Conservation (phyloP, 2,329 filamentous ascomycete species). For the Colletotrichum ledebouriae region DNA sequence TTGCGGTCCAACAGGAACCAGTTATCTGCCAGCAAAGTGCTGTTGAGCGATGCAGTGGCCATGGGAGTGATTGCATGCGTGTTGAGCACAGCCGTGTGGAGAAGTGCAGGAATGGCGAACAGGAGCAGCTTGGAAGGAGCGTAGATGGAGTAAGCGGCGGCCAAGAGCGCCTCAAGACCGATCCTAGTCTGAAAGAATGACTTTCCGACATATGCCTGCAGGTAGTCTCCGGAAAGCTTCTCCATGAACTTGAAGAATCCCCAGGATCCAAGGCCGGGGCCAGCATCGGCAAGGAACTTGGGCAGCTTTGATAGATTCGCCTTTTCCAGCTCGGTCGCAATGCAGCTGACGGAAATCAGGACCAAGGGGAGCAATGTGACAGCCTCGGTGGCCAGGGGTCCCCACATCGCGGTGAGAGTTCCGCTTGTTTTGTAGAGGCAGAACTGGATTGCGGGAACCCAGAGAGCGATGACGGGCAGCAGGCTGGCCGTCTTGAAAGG, state of each 20-base stretch:
- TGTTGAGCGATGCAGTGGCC: constrained; percentile 74
- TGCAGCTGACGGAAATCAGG: constrained; percentile 72
- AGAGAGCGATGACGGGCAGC: constrained; percentile 81
- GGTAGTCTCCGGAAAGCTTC: constrained; percentile 53
- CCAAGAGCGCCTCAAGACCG: constrained; percentile 78
- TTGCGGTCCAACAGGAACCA: constrained; percentile 84
- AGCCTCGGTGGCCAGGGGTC: constrained; percentile 81
- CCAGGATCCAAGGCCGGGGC: constrained; percentile 76
- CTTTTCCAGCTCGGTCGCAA: constrained; percentile 74
- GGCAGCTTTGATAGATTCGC: constrained; percentile 69
- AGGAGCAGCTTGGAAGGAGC: constrained; percentile 78
- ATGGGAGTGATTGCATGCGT: constrained; percentile 76
- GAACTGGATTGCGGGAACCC: constrained; percentile 80
- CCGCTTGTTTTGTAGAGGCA: constrained; percentile 77
- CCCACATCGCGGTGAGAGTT: constrained; percentile 75
- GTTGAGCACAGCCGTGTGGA: constrained; percentile 80
- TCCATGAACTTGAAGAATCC: constrained; percentile 71
- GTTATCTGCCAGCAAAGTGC: constrained; percentile 72
- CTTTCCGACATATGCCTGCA: constrained; percentile 69
- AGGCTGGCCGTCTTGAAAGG: constrained; percentile 64
- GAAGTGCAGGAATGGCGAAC: constrained; percentile 77
- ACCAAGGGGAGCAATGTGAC: constrained; percentile 80
- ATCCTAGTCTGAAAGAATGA: constrained; percentile 77
- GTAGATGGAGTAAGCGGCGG: constrained; percentile 73
- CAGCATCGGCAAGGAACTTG: constrained; percentile 71